phyloP scores from a whole-genome alignment of 495 filamentous ascomycete genomes.

The Chaetomidium leptoderma region DNA sequence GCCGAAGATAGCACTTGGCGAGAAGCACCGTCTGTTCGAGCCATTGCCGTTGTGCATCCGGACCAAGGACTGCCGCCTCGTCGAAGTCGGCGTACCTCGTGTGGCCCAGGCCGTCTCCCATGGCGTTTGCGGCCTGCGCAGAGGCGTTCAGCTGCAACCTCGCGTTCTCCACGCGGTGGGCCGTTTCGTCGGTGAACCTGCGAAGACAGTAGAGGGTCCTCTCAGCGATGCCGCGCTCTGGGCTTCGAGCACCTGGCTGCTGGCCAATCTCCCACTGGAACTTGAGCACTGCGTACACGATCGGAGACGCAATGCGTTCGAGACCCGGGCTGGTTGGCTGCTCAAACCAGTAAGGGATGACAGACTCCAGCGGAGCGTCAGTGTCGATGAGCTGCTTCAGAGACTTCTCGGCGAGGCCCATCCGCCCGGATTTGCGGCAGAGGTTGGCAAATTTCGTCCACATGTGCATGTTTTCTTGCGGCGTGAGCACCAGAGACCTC shows the following conservation, averaged over 20 bases:
- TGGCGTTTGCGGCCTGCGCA: constrained; percentile 50
- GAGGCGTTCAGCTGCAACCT: constrained; percentile 49
- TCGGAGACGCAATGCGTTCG: constrained; percentile 60
- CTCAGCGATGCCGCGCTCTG: constrained; percentile 41
- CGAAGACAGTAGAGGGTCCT: constrained; percentile 73
- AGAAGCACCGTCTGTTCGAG: constrained; percentile 70
- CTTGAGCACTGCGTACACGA: constrained; percentile 89
- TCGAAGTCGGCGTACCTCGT: constrained; percentile 59
- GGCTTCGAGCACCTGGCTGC: constrained; percentile 35
- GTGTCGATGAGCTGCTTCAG: constrained; percentile 63
- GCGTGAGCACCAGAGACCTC: constrained; percentile 81
- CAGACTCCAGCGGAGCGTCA: constrained; percentile 59
- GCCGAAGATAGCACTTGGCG: constrained; percentile 89
- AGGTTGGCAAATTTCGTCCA: constrained; percentile 98
- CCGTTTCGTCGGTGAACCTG: constrained; percentile 73
- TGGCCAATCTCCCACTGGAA: constrained; percentile 84
- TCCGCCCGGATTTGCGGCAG: constrained; percentile 89
- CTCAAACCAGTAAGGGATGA: constrained; percentile 53
- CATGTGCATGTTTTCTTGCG: constrained; percentile 93
- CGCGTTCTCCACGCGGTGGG: constrained; percentile 64
- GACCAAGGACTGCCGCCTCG: constrained; percentile 40
- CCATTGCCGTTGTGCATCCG: constrained; percentile 43
- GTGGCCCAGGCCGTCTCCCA: constrained; percentile 42
- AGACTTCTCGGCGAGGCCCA: constrained; percentile 95
- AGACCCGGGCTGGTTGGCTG: constrained; percentile 33